These are phyloP conservation scores for Tritrichomonas musculus DNA, from an alignment of 208 protist species.

Conservation along the genomic window DNA sequence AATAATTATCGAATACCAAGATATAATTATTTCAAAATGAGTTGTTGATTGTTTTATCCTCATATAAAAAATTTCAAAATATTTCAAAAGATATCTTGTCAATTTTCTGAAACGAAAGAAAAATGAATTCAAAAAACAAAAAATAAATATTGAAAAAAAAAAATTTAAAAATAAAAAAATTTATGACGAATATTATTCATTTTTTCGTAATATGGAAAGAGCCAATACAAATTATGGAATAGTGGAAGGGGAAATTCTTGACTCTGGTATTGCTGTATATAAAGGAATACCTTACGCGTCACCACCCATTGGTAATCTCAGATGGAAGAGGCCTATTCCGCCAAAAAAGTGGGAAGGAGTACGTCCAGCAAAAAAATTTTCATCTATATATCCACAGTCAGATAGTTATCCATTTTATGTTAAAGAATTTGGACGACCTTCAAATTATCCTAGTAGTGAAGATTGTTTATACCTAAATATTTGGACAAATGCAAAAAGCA, in stretches of 20 bases:
- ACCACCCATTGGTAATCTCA: neutral
- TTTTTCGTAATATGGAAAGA: neutral
- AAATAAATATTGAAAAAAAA: no score
- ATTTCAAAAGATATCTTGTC: no score
- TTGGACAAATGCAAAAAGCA: neutral
- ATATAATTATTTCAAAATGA: no score
- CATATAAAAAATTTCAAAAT: no score
- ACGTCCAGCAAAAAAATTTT: neutral
- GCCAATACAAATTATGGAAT: neutral
- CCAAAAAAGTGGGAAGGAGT: neutral
- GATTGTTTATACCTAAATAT: neutral
- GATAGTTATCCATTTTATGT: neutral
- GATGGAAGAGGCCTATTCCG: neutral
- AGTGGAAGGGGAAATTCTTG: neutral
- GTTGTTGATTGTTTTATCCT: no score
- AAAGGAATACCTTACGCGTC: neutral
- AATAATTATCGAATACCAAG: no score
- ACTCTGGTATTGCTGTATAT: neutral
- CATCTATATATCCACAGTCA: neutral
- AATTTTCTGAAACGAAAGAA: no score
- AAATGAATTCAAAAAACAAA: no score
- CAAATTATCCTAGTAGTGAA: neutral
- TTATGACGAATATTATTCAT: no score
- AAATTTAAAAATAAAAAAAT: no score
- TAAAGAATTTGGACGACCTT: neutral